A percentile compares a stretch with the other conserved stretches of the same genome.
Conservation (phyloP, 176 grass and related monocot species). For the Triticum dicoccoides region DNA sequence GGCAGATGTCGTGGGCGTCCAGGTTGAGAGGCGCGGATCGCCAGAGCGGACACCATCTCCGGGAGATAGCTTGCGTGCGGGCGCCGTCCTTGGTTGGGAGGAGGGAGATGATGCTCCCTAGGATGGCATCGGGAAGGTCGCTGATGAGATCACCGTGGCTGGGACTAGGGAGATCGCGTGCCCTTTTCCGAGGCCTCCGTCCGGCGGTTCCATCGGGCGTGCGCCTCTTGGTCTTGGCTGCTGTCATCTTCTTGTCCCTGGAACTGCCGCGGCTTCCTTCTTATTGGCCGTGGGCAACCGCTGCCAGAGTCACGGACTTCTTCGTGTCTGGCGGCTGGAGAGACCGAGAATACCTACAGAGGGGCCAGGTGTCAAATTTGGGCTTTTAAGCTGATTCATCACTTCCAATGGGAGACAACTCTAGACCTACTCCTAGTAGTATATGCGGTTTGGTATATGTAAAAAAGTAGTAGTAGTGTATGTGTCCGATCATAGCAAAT, state of each 20-base stretch:
- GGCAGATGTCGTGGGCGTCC: background rate
- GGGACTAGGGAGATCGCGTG: background rate
- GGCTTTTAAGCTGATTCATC: too few relatives aligned
- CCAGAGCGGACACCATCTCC: background rate
- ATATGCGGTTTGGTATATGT: too few relatives aligned
- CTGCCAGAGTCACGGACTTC: background rate
- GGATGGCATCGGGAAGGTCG: background rate
- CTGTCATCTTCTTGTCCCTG: background rate
- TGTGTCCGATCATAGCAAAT: too few relatives aligned
- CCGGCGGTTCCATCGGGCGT: background rate
- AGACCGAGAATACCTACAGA: background rate
- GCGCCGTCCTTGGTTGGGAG: background rate
- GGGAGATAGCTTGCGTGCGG: background rate
- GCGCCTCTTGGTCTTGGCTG: background rate
- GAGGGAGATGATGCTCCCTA: background rate
- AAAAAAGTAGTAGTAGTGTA: too few relatives aligned
- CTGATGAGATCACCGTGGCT: background rate
- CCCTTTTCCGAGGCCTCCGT: background rate
- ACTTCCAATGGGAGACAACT: too few relatives aligned
- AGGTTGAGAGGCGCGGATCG: background rate
- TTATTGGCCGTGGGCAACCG: background rate
- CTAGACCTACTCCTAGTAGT: too few relatives aligned
- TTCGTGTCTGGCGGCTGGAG: background rate
- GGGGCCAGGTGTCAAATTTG: too few relatives aligned
- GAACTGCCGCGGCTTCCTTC: too few relatives aligned